Evolutionary conservation across 129 eudicot species (phyloP).

Genomic region (Artemisia tridentata): DNA sequence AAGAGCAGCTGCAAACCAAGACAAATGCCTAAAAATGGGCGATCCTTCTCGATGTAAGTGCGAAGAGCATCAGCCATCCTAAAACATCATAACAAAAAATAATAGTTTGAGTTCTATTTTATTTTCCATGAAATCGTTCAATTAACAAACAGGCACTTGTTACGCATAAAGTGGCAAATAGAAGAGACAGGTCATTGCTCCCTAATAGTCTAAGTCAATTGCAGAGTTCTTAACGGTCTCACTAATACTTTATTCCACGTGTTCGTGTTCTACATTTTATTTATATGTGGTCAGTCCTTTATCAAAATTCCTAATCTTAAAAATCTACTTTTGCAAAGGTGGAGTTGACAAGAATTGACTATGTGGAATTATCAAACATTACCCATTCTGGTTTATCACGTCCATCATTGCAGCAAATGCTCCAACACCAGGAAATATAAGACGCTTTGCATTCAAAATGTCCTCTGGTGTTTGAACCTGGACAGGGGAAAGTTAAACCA

Average conservation of each 20-base stretch:
- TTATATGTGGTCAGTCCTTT: no score
- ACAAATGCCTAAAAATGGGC: conserved; percentile 96
- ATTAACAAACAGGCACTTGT: no score
- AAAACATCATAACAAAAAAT: conserved; percentile 4
- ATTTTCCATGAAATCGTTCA: no score
- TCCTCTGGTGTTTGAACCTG: conserved; percentile 92
- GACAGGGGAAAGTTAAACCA: background rate
- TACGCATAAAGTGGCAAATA: no score
- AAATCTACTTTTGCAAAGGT: background rate
- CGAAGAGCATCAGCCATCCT: conserved; percentile 94
- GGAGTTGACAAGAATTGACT: background rate
- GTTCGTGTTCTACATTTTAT: no score
- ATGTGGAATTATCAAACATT: background rate
- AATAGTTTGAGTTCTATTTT: no score
- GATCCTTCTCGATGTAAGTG: conserved; percentile 77
- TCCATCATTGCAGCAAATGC: conserved; percentile 98
- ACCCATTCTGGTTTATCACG: conserved; percentile 72
- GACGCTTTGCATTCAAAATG: conserved; percentile 79
- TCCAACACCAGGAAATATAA: conserved; percentile 95
- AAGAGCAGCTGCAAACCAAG: conserved; percentile 96
- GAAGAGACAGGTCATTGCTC: no score
- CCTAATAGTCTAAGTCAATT: no score
- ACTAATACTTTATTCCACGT: no score
- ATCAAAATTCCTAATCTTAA: no score
- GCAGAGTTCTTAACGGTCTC: no score